These are phyloP conservation scores for Ambrosia trifida DNA, from an alignment of 129 eudicot species.

Conservation along the genomic window DNA sequence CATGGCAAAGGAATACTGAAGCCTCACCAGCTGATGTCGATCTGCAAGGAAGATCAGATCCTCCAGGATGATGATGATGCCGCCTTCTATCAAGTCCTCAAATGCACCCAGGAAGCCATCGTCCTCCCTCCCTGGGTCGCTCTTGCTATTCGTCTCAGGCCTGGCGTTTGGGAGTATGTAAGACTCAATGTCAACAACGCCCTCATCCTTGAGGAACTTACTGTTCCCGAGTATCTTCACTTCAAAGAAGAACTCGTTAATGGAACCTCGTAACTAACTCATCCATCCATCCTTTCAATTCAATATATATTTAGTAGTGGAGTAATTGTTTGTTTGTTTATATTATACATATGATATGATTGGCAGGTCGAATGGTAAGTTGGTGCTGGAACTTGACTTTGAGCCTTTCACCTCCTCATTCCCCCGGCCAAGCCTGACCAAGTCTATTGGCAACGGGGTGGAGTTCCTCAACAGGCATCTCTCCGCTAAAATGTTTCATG, in stretches of 20 bases:
- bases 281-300: no score
- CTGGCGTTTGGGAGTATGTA: conserved; percentile 95
- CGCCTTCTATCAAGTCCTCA: conserved; percentile 77
- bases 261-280: no score
- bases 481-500: conserved; percentile 97
- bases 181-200: conserved; percentile 62
- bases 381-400: conserved; percentile 92
- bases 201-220: conserved; percentile 64
- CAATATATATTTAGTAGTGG: no score
- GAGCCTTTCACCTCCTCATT: conserved; percentile 85
- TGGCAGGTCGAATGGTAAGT: conserved; percentile 54
- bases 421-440: conserved; percentile 86
- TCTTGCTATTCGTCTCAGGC: conserved; percentile 82
- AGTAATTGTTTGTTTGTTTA: conserved; percentile 50
- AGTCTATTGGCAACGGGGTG: conserved; percentile 94
- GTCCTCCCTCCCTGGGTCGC: conserved; percentile 86
- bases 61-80: conserved; percentile 46
- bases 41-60: conserved; percentile 42
- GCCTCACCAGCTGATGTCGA: conserved; percentile 75
- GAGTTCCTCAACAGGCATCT: conserved; percentile 96
- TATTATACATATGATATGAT: not conserved
- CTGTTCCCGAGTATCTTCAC: conserved; percentile 68
- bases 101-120: conserved; percentile 93
- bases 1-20: conserved; percentile 90
- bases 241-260: conserved; percentile 78